Conservation (phyloP, 129 eudicot genomes). For the Flaveria robusta region DNA sequence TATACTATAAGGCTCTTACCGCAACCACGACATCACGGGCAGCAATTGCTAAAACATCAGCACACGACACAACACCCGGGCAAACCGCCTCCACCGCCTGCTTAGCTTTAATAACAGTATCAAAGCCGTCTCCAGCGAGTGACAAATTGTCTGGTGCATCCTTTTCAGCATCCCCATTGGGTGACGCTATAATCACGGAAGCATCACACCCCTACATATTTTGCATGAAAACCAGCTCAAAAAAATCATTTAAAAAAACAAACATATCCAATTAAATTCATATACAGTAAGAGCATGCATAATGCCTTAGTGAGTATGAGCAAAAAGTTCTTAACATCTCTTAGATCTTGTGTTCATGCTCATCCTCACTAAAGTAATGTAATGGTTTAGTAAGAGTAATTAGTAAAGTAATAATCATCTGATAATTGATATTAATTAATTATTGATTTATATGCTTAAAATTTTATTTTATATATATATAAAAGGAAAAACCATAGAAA, state of each 20-base stretch:
- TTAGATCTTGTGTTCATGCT: too few relatives aligned
- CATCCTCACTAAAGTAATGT: too few relatives aligned
- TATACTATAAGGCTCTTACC: conserved; percentile 38
- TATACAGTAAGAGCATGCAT: too few relatives aligned
- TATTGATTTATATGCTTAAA: too few relatives aligned
- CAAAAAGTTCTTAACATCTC: too few relatives aligned
- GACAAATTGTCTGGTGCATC: conserved; percentile 70
- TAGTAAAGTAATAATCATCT: too few relatives aligned
- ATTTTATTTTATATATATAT: too few relatives aligned
- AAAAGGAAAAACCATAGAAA: background rate
- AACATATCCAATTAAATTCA: too few relatives aligned
- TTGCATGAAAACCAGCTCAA: conserved; percentile 5
- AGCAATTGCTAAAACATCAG: conserved; percentile 73
- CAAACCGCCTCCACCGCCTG: conserved; percentile 77
- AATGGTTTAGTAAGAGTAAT: too few relatives aligned
- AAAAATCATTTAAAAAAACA: background rate
- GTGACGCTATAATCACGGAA: conserved; percentile 64
- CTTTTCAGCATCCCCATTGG: conserved; percentile 72
- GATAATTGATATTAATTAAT: too few relatives aligned
- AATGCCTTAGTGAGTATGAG: too few relatives aligned
- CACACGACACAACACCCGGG: conserved; percentile 90
- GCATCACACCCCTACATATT: conserved; percentile 83
- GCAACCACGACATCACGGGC: conserved; percentile 66
- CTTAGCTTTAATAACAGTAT: conserved; percentile 75
- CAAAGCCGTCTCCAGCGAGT: conserved; percentile 83